These are phyloP conservation scores for Apiospora sp. DNA, from an alignment of 2,329 filamentous ascomycete species.

Conservation along the genomic window DNA sequence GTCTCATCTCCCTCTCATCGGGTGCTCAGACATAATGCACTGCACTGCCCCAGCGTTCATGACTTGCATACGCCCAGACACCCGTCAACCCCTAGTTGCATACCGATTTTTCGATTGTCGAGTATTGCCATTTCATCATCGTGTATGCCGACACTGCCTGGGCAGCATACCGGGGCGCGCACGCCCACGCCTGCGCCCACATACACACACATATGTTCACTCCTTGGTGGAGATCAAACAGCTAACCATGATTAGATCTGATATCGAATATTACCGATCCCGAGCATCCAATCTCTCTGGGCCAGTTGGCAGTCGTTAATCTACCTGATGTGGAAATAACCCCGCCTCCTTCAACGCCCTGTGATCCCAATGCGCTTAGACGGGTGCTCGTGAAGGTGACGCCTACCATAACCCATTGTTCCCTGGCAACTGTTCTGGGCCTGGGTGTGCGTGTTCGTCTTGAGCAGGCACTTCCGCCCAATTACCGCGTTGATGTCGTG, in stretches of 20 bases:
- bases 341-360: conserved; percentile 67
- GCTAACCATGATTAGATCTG: conserved; percentile 67
- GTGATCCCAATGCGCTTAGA: conserved; percentile 64
- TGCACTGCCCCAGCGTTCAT: not conserved
- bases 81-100: too few species aligned
- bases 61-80: not conserved
- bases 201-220: not conserved
- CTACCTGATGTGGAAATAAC: conserved; percentile 90
- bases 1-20: conserved; percentile 16
- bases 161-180: not conserved
- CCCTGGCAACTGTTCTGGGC: conserved; percentile 93
- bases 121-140: not conserved
- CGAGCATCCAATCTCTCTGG: conserved; percentile 93
- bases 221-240: conserved; percentile 1
- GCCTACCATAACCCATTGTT: conserved; percentile 96
- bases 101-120: not conserved
- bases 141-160: not conserved
- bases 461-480: conserved; percentile 88
- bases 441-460: conserved; percentile 90
- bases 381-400: conserved; percentile 89
- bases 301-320: conserved; percentile 92
- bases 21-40: conserved; percentile 32
- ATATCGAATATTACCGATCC: conserved; percentile 96
- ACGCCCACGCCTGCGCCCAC: not conserved
- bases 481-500: conserved; percentile 89